phyloP scores from a whole-genome alignment of 805 yeast genomes.

The Danielozyma ontarioensis region DNA sequence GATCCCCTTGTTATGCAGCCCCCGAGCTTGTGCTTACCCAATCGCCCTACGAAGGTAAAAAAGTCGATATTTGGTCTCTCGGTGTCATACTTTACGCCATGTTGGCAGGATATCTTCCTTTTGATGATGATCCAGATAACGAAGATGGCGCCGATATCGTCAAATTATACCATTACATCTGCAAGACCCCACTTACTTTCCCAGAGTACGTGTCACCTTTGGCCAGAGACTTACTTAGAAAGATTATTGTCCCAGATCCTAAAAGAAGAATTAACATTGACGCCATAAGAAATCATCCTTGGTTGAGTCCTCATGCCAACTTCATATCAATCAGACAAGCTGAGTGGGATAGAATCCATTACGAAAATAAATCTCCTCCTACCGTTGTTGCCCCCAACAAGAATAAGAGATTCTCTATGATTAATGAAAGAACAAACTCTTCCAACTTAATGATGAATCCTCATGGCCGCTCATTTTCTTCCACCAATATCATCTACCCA shows the following conservation, averaged over 20 bases:
- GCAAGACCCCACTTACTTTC: conserved; percentile 86
- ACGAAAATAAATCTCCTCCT: conserved; percentile 20
- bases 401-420: conserved; percentile 42
- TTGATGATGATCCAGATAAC: conserved; percentile 94
- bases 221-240: conserved; percentile 85
- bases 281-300: conserved; percentile 74
- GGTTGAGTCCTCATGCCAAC: conserved; percentile 82
- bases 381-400: conserved; percentile 13
- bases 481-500: conserved; percentile 36
- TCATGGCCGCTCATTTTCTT: conserved; percentile 32
- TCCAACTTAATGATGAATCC: conserved; percentile 27
- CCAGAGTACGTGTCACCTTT: conserved; percentile 90
- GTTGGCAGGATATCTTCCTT: conserved; percentile 95
- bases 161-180: conserved; percentile 84
- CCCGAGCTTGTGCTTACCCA: conserved; percentile 91
- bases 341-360: conserved; percentile 75
- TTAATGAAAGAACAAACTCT: conserved; percentile 33
- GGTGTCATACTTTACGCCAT: conserved; percentile 95
- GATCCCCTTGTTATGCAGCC: conserved; percentile 98
- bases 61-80: conserved; percentile 95
- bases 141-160: conserved; percentile 96
- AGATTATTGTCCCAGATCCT: conserved; percentile 83
- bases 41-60: conserved; percentile 83
- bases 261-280: conserved; percentile 61
- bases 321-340: conserved; percentile 79